Base-by-base conservation (phyloP, 768 basidiomycete species). In the Panus rudis region DNA sequence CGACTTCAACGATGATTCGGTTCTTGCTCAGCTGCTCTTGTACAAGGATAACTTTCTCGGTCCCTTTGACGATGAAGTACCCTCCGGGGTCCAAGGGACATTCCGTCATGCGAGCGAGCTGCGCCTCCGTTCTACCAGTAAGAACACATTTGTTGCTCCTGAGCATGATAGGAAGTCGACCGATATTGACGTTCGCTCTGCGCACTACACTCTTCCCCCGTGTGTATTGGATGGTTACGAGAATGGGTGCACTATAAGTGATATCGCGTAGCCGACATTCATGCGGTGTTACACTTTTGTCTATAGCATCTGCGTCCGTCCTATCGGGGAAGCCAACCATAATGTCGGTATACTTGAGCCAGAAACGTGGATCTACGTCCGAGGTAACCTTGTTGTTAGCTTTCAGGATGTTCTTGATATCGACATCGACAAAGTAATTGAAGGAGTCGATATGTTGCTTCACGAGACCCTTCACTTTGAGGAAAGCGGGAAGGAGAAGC, bases 1-100 rank as follows among this genome's bases (percentile, higher is more conserved):
- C 96, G 5, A 84, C 87, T 69, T 98, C 96, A 48, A 99, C 96
- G 52, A 99, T 97, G 59, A 99, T 99, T 31, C 96, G 79, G 63
- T 99, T 98, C 73, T 98, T 98, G 73, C 90, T 93, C 57, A 98
- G 66, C 66, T 99, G 96, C 61, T 98, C 96, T 63, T 99, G 96
- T 6, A 99, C 94, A 49, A 99, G 71, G 52, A 99, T 99, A 54
- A 99, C 96, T 67, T 98, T 99, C 66, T 99, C 94, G 32, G 94
- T 99, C 27, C 94, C 94, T 65, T 93, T 97, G 40, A 99, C 96
- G 46, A 99, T 85, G 63, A 99, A 99, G 61, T 98, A 98, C 3
- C 96, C 96, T n/a, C 96, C 96, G 10, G 96, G 94, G 67, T 99
- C 96, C 46, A 98, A 72, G 3, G 96, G 96, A 62, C 96, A 99